Evolutionary conservation across 768 basidiomycete genomes (phyloP).

Genomic region (Boletus vermiculosoides): DNA sequence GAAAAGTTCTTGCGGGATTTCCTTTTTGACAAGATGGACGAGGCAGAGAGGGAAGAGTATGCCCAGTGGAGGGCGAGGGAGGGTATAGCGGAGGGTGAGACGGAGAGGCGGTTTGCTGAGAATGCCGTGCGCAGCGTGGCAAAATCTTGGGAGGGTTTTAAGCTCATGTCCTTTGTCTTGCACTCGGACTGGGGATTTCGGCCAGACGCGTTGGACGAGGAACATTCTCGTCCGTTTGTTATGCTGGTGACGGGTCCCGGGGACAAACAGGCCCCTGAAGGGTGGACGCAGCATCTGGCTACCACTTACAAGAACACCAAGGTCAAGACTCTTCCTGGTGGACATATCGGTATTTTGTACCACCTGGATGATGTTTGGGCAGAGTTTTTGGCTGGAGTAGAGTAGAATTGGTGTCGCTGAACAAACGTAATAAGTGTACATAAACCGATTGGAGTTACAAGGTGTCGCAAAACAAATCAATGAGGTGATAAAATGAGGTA

Average conservation of each 20-base stretch:
- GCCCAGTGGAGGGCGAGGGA: conserved; percentile 42
- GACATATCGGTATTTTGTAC: conserved; percentile 48
- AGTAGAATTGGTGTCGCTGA: conserved; percentile 11
- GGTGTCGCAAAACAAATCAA: conserved; percentile 27
- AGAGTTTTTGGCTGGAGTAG: conserved; percentile 24
- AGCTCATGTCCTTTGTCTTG: conserved; percentile 40
- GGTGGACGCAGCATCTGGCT: conserved; percentile 51
- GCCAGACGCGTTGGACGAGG: conserved; percentile 43
- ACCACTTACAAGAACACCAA: conserved; percentile 43
- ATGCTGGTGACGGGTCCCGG: conserved; percentile 43
- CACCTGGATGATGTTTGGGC: conserved; percentile 48
- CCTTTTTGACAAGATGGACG: conserved; percentile 43
- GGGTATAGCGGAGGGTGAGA: conserved; percentile 42
- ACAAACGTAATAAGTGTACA: background rate
- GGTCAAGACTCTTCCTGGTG: conserved; percentile 44
- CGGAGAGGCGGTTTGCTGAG: conserved; percentile 40
- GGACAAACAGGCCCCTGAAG: conserved; percentile 42
- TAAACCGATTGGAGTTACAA: conserved; percentile 1
- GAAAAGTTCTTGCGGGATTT: conserved; percentile 40
- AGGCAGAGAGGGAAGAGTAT: conserved; percentile 32
- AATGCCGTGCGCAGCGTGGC: conserved; percentile 48
- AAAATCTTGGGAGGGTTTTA: conserved; percentile 52
- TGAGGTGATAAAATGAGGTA: conserved; percentile 8
- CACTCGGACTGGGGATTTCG: conserved; percentile 54
- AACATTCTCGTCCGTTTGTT: conserved; percentile 44